Percentiles rank a stretch among this genome's conserved stretches.
Evolutionary conservation across 2,329 filamentous ascomycete genomes (phyloP).

Genomic region (Arthroderma sp.): DNA sequence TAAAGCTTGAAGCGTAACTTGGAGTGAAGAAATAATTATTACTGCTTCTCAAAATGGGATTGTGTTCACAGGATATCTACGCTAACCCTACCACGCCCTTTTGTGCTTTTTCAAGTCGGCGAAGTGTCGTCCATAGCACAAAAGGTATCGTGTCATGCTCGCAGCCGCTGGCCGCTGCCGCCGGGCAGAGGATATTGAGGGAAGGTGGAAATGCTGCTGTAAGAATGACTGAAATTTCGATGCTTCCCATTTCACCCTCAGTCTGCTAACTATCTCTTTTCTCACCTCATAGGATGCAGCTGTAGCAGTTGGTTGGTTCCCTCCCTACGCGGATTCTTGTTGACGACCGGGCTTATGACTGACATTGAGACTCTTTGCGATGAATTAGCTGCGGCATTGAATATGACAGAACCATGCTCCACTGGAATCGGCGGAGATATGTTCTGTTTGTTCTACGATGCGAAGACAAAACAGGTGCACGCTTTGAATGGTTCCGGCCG

Average conservation of each 20-base stretch:
- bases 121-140: conserved; percentile 87
- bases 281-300: conserved; percentile 64
- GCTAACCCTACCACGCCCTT: conserved; percentile 25
- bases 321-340: not conserved
- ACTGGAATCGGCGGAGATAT: conserved; percentile 96
- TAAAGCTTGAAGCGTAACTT: too few species aligned
- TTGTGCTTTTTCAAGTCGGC: conserved; percentile 58
- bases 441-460: conserved; percentile 89
- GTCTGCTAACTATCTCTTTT: not conserved
- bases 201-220: conserved; percentile 89
- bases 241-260: not conserved
- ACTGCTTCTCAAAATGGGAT: too few species aligned
- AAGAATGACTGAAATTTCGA: conserved; percentile 26
- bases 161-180: conserved; percentile 78
- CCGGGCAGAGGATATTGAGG: conserved; percentile 70
- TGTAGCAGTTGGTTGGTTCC: conserved; percentile 64
- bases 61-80: too few species aligned
- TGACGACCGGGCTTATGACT: not conserved
- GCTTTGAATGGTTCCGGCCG: conserved; percentile 92
- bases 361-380: too few species aligned
- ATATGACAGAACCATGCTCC: conserved; percentile 82
- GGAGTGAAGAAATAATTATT: too few species aligned
- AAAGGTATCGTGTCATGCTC: conserved; percentile 83
- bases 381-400: conserved; percentile 63
- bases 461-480: conserved; percentile 64